Evolutionary conservation across 2,329 filamentous ascomycete species (phyloP).

Genomic region (Colletotrichum spinosum): DNA sequence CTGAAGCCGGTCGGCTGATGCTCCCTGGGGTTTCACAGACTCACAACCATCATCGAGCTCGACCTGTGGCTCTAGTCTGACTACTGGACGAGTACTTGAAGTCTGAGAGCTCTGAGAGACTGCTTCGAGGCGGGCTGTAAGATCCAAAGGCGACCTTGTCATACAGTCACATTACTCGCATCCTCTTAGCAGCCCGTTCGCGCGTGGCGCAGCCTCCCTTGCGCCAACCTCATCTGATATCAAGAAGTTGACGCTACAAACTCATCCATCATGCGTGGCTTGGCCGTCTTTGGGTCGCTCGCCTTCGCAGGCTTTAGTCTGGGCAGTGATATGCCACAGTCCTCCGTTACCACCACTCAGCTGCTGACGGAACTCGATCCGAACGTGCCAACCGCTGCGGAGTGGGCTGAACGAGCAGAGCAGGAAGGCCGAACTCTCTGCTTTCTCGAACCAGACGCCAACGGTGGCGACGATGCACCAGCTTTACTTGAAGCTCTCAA

Average conservation of each 20-base stretch:
- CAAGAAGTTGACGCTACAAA: not conserved
- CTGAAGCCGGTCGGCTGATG: slow-evolving; percentile 17
- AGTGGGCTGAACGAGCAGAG: slow-evolving; percentile 50
- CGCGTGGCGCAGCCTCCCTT: not conserved
- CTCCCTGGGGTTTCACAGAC: slow-evolving; percentile 18
- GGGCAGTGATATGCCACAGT: not conserved
- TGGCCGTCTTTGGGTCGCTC: slow-evolving; percentile 6
- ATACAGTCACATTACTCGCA: no score
- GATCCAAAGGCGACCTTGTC: no score
- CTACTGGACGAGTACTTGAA: not conserved
- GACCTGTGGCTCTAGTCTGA: not conserved
- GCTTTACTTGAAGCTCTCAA: slow-evolving; percentile 48
- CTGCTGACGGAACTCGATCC: not conserved
- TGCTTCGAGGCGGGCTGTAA: no score
- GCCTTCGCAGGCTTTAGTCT: slow-evolving; percentile 4
- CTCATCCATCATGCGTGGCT: slow-evolving; percentile 17
- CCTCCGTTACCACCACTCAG: not conserved
- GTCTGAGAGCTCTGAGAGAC: no score
- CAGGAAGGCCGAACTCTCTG: slow-evolving; percentile 46
- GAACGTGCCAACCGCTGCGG: not conserved
- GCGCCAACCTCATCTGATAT: not conserved
- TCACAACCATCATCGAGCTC: not conserved
- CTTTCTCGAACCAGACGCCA: slow-evolving; percentile 42
- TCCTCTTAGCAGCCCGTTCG: not conserved
- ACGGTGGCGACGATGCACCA: slow-evolving; percentile 47